phyloP scores from a whole-genome alignment of 176 grass and related monocot species.

The Avena eriantha region DNA sequence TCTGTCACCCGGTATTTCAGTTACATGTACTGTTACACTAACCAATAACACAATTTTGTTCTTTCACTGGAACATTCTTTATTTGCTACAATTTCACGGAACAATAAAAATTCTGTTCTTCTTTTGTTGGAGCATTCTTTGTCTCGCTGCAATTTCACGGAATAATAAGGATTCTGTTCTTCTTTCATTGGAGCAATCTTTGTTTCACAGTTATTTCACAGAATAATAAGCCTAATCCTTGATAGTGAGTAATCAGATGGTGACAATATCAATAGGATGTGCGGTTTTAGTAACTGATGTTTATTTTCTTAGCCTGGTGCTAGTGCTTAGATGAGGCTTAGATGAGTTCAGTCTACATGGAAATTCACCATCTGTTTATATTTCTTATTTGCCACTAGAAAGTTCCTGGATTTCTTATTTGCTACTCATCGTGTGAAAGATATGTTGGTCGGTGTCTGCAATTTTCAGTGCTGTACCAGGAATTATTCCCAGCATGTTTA shows the following conservation, averaged over 20 bases:
- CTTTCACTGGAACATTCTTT: background rate
- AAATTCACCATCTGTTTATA: background rate
- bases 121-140: background rate
- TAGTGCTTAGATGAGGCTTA: background rate
- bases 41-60: background rate
- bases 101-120: background rate
- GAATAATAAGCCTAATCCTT: background rate
- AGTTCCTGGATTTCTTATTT: slow-evolving; percentile 3
- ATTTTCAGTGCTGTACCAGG: background rate
- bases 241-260: background rate
- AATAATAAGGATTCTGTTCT: background rate
- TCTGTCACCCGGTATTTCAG: background rate
- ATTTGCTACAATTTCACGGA: background rate
- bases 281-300: background rate
- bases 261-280: background rate
- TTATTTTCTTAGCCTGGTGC: background rate
- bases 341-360: background rate
- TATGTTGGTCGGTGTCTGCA: background rate
- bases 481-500: background rate
- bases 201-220: background rate
- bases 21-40: background rate
- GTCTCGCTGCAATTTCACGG: background rate
- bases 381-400: background rate
- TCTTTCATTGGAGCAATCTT: background rate
- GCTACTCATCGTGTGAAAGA: background rate